Percentiles rank a stretch among this genome's conserved stretches.
These are phyloP conservation scores for Viola odorata DNA, from an alignment of 345 rosid species.

Conservation along the genomic window DNA sequence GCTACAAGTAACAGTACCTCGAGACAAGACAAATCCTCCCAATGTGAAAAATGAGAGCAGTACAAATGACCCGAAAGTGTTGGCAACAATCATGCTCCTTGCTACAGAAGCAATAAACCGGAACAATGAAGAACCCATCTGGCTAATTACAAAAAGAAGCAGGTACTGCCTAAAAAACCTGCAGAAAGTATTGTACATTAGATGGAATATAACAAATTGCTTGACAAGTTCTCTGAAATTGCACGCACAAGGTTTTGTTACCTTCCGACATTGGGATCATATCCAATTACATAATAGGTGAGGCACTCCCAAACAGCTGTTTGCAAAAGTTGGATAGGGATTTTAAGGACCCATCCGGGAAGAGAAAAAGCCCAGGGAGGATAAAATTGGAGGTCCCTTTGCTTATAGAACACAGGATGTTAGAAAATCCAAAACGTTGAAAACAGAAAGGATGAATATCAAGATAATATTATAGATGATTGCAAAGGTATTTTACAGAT, in stretches of 20 bases:
- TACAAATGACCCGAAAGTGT: slow-evolving; percentile 58
- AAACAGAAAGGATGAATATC: no score
- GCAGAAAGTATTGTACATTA: background rate
- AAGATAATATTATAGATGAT: no score
- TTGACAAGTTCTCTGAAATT: background rate
- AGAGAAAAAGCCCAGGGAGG: slow-evolving; percentile 82
- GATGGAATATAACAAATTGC: background rate
- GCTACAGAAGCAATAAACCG: slow-evolving; percentile 48
- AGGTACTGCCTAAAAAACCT: slow-evolving; percentile 73
- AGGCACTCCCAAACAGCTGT: slow-evolving; percentile 52
- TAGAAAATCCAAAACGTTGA: no score
- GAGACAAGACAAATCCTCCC: slow-evolving; percentile 63
- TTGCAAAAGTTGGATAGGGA: slow-evolving; percentile 64
- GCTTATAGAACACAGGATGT: slow-evolving; percentile 84
- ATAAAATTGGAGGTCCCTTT: slow-evolving; percentile 65
- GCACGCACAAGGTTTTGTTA: slow-evolving; percentile 4
- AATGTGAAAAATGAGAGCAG: slow-evolving; percentile 47
- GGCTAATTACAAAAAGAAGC: slow-evolving; percentile 40
- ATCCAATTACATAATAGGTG: slow-evolving; percentile 71
- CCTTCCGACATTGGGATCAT: slow-evolving; percentile 72
- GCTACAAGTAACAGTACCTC: slow-evolving; percentile 19
- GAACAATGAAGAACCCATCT: slow-evolving; percentile 67
- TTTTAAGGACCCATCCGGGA: slow-evolving; percentile 76
- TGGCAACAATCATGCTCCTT: slow-evolving; percentile 59
- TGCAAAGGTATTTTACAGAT: no score